Base-by-base conservation (phyloP, 441 rosid genomes). In the Mallotus japonicus region DNA sequence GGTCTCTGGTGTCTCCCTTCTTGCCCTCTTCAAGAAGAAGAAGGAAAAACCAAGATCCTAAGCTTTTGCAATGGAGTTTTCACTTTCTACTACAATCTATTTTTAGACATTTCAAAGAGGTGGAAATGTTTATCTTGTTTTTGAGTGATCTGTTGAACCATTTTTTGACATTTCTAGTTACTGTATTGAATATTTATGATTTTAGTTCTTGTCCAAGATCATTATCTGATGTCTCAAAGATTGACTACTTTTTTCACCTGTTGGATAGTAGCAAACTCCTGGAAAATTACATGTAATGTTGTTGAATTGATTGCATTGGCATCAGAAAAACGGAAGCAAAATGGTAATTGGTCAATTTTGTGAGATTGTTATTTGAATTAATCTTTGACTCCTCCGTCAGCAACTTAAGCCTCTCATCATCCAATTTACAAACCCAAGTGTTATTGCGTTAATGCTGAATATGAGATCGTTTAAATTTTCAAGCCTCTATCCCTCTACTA, bases 41-140 rank as follows among this genome's bases (percentile, higher is more conserved):
- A 89, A 89, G 83, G 94, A 89, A 83, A 89, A 89, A 84, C 95
- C 95, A n/a, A 88, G 92, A 80, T 89, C 94, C 68, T 91, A 82
- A 81, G 61, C 32, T 56, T 54, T 54, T 47, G 47, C 24, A 12
- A 54, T 8, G 69, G 10, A 54, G 78, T 47, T 64, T 24, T 65
- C 5, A 49, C 4, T 10, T 37, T 61, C 51, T 64, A 20, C 32
- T 34, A 64, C 37, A 58, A 11, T 47, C 51, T 69, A 62, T 70
- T 49, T 19, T 40, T 75, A 62, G 62, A 78, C 54, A 59, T 58
- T 51, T 55, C 53, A 16, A 60, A 72, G 73, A 62, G 53, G n/a
- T 71, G 61, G 28, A 62, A 63, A 58, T 69, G 69, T 62, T 65
- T 53, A 60, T 78, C 47, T 50, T 14, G 62, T 64, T 72, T 17